These are phyloP conservation scores for Rosa rugosa DNA, from an alignment of 306 rosid species.

Conservation along the genomic window DNA sequence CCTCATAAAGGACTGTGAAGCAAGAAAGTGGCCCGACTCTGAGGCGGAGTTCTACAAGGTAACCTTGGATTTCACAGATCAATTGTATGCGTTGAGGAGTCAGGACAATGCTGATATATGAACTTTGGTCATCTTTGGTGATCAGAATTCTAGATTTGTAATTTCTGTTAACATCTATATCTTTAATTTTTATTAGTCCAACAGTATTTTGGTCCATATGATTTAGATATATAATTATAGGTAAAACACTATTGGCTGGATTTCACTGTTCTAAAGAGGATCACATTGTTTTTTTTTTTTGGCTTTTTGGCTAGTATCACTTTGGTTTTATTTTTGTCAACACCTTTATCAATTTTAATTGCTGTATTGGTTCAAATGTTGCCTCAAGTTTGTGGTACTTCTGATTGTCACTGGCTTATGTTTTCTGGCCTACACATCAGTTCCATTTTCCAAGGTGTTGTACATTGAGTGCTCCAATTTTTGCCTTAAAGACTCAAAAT, in stretches of 20 bases:
- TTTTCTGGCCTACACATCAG: constrained; percentile 28
- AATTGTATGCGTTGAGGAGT: background rate
- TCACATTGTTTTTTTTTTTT: too few relatives aligned
- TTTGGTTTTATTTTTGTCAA: background rate
- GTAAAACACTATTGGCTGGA: background rate
- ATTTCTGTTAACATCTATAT: background rate
- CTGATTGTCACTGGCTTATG: background rate
- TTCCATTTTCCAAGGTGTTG: constrained; percentile 75
- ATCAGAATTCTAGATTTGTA: background rate
- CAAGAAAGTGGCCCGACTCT: constrained; percentile 88
- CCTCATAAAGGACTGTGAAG: constrained; percentile 67
- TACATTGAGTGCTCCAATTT: constrained; percentile 86
- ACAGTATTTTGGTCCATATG: background rate
- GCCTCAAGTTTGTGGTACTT: background rate
- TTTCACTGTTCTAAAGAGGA: background rate
- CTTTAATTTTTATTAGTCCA: background rate
- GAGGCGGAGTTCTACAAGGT: constrained; percentile 80
- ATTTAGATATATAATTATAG: background rate
- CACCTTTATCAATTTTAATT: background rate
- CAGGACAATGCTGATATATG: background rate
- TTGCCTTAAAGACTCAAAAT: constrained; percentile 90
- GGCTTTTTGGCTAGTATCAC: background rate
- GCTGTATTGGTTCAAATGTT: background rate
- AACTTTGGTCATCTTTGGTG: background rate
- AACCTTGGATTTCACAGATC: constrained; percentile 18